Conservation (phyloP, 805 yeast genomes). For the Cyberlindnera meyerae region DNA sequence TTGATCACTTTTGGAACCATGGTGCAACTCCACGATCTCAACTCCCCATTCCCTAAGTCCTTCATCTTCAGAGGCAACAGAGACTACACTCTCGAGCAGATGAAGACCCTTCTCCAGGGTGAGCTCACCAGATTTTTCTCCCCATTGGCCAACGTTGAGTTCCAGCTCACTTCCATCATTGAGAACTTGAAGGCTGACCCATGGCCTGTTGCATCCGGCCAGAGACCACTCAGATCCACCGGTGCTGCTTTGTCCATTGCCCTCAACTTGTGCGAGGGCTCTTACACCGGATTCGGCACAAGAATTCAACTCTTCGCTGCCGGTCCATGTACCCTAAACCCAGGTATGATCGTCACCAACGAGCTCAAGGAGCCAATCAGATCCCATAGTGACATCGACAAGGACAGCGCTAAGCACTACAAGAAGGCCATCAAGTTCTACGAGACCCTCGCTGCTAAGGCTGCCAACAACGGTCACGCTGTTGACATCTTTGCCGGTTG, state of each 20-base stretch:
- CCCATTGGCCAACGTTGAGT: conserved; percentile 75
- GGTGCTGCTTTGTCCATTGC: conserved; percentile 92
- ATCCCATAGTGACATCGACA: conserved; percentile 94
- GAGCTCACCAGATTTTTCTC: conserved; percentile 58
- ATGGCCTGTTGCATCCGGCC: conserved; percentile 83
- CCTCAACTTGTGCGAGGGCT: conserved; percentile 70
- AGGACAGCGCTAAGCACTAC: conserved; percentile 82
- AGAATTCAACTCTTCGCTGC: conserved; percentile 87
- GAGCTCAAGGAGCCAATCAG: conserved; percentile 94
- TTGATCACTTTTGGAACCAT: conserved; percentile 85
- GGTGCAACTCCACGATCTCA: conserved; percentile 83
- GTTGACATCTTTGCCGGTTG: conserved; percentile 92
- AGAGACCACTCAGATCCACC: conserved; percentile 85
- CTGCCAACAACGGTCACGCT: conserved; percentile 69
- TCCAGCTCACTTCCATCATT: conserved; percentile 71
- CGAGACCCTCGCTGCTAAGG: conserved; percentile 66
- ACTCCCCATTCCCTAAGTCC: conserved; percentile 62
- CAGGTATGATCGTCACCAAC: conserved; percentile 89
- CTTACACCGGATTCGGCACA: conserved; percentile 82
- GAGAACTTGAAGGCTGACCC: conserved; percentile 76
- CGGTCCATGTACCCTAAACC: conserved; percentile 92
- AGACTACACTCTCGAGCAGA: conserved; percentile 57
- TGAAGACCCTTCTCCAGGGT: conserved; percentile 52
- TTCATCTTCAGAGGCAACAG: conserved; percentile 86
- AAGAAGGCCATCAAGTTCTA: conserved; percentile 82